These are phyloP conservation scores for Candolleomyces efflorescens DNA, from an alignment of 768 basidiomycete genomes.

Conservation along the genomic window DNA sequence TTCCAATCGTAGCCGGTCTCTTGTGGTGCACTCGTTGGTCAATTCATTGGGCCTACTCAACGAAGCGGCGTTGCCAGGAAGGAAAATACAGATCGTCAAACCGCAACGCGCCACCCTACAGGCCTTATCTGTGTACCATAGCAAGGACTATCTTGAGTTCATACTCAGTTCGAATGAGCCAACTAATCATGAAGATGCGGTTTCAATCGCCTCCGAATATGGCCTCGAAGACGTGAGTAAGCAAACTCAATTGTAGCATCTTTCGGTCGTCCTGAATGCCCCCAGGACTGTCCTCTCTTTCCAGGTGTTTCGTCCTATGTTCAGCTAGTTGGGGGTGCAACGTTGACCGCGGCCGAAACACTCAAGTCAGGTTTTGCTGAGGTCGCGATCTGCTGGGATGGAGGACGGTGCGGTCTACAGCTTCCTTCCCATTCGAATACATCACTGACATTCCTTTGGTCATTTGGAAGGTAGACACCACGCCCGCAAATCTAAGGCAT, in stretches of 20 bases:
- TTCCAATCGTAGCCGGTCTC: conserved; percentile 63
- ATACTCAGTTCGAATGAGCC: conserved; percentile 40
- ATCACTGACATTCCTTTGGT: not conserved
- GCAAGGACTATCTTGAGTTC: conserved; percentile 62
- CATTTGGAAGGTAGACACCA: conserved; percentile 57
- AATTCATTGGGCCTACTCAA: conserved; percentile 47
- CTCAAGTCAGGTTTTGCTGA: conserved; percentile 49
- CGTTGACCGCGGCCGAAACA: conserved; percentile 66
- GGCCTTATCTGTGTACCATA: conserved; percentile 68
- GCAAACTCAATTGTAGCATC: not conserved
- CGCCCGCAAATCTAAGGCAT: conserved; percentile 69
- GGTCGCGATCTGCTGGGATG: conserved; percentile 85
- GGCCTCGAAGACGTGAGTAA: conserved; percentile 40
- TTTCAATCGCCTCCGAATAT: conserved; percentile 32
- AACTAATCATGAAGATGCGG: conserved; percentile 14
- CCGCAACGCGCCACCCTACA: conserved; percentile 50
- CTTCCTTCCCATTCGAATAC: not conserved
- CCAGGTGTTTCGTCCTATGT: conserved; percentile 65
- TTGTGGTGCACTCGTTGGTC: conserved; percentile 62
- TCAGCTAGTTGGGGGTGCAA: conserved; percentile 67
- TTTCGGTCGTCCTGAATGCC: not conserved
- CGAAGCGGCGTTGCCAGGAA: conserved; percentile 17
- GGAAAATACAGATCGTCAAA: conserved; percentile 41
- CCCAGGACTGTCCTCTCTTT: conserved; percentile 83
- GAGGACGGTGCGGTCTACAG: conserved; percentile 57